Conservation (phyloP, 148 eudicot species). For the Amaranthus palmeri region DNA sequence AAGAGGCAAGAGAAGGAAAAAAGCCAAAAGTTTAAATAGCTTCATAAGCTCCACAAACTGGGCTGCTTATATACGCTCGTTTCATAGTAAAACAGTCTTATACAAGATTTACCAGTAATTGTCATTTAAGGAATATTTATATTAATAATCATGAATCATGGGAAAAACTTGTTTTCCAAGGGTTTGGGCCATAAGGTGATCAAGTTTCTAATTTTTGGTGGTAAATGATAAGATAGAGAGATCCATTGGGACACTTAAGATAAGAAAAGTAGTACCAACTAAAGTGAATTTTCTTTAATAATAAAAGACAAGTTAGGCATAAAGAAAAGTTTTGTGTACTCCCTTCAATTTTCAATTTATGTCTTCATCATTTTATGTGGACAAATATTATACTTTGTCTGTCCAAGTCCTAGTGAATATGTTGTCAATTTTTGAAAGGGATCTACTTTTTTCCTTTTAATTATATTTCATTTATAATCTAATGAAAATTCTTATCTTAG, state of each 20-base stretch:
- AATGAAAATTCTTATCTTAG: too few species aligned
- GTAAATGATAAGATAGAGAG: constrained; percentile 21
- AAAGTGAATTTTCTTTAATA: constrained; percentile 17
- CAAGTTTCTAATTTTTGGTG: constrained; percentile 21
- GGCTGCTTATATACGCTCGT: too few species aligned
- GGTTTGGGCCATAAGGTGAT: constrained; percentile 12
- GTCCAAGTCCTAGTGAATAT: constrained; percentile 16
- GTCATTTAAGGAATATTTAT: too few species aligned
- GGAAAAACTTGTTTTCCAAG: constrained; percentile 4
- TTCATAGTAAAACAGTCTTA: neutral
- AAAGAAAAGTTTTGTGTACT: constrained; percentile 16
- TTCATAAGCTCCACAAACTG: too few species aligned
- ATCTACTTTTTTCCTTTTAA: neutral
- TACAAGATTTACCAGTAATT: neutral
- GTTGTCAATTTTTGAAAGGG: constrained; percentile 17
- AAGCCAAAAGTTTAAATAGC: too few species aligned
- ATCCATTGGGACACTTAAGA: constrained; percentile 15
- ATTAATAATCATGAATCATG: neutral
- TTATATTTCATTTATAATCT: neutral
- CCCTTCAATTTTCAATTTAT: constrained; percentile 12
- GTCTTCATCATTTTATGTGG: constrained; percentile 21
- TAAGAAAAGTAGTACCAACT: constrained; percentile 31
- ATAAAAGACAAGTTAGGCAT: constrained; percentile 30
- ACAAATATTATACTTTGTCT: constrained; percentile 14
- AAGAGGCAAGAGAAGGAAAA: too few species aligned